phyloP scores from a whole-genome alignment of 2,329 filamentous ascomycete genomes.

The Fusarium robinianum region DNA sequence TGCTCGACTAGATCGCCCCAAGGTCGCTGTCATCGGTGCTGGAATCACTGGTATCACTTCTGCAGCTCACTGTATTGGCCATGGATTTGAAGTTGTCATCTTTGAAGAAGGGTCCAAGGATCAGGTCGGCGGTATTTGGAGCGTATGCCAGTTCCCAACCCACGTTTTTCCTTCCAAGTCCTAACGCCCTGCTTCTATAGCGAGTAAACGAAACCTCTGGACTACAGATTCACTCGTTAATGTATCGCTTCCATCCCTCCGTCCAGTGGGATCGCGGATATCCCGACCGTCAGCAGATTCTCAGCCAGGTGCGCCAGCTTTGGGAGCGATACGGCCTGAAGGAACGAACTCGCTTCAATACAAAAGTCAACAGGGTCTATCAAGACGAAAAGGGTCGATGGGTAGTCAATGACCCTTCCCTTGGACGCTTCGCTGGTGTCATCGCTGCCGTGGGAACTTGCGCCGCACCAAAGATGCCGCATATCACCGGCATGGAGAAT shows the following conservation, averaged over 20 bases:
- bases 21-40: conserved; percentile 70
- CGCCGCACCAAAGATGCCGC: conserved; percentile 74
- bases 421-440: conserved; percentile 78
- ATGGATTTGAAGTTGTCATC: conserved; percentile 80
- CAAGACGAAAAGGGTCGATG: conserved; percentile 71
- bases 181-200: conserved; percentile 43
- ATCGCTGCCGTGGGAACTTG: conserved; percentile 81
- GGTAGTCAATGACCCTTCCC: conserved; percentile 73
- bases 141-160: conserved; percentile 51
- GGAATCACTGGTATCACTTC: conserved; percentile 77
- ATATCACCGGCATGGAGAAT: conserved; percentile 69
- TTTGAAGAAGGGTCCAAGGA: conserved; percentile 74
- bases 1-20: conserved; percentile 62
- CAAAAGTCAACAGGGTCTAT: conserved; percentile 69
- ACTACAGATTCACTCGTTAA: conserved; percentile 81
- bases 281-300: conserved; percentile 74
- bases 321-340: conserved; percentile 79
- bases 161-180: background rate
- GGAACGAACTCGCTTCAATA: conserved; percentile 72
- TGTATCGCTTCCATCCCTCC: conserved; percentile 87
- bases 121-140: conserved; percentile 79
- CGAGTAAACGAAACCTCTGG: conserved; percentile 81
- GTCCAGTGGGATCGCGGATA: conserved; percentile 78
- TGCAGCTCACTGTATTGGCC: conserved; percentile 80
- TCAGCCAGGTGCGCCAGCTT: conserved; percentile 70